Evolutionary conservation across 306 rosid genomes (phyloP), one percentile per base, ranked within the genome.

Genomic region (Castanospermum australe): DNA sequence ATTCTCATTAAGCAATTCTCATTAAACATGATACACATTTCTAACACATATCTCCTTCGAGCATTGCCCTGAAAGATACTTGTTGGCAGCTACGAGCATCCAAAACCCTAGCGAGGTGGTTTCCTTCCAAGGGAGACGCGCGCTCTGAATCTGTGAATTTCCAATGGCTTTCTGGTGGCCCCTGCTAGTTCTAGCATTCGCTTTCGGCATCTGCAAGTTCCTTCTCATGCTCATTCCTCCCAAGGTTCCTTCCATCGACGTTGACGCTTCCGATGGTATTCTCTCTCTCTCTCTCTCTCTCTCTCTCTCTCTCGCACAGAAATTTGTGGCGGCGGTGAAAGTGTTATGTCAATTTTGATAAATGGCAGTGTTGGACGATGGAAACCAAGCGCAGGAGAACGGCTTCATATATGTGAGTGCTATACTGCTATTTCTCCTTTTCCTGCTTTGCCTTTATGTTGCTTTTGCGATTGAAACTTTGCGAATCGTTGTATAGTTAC

Each of bases 91-190:
- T 76, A 42, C 75, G 13, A 33, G 17, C 63, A 13, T 41, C 4
- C 22, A 2, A n/a, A 68, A 75, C 89, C 89, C 85, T 79, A 82
- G 8, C 41, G 33, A 39, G 28, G 28, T 5, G 17, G 30, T 79
- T 84, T 74, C 60, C 68, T 48, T 38, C 59, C 3, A 2, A 42
- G 47, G 2, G 48, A 8, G 50, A 25, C 22, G 0, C 76, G 7
- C 61, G 7, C 47, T 80, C 67, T 81, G 65, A 73, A 81, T 77
- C 86, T 57, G 33, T 67, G 9, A 73, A 63, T 57, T 52, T 55
- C 13, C 75, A 51, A 93, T 91, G 96, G 89, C 91, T 54, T 89
- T 95, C 61, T 95, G 97, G 98, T 95, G 98, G 99, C 87, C 93
- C 35, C 67, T 91, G 64, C 7, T 95, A 56, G 96, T 95, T 77